Base-by-base conservation (phyloP, 2,329 filamentous ascomycete genomes). In the Diaporthe destruens region DNA sequence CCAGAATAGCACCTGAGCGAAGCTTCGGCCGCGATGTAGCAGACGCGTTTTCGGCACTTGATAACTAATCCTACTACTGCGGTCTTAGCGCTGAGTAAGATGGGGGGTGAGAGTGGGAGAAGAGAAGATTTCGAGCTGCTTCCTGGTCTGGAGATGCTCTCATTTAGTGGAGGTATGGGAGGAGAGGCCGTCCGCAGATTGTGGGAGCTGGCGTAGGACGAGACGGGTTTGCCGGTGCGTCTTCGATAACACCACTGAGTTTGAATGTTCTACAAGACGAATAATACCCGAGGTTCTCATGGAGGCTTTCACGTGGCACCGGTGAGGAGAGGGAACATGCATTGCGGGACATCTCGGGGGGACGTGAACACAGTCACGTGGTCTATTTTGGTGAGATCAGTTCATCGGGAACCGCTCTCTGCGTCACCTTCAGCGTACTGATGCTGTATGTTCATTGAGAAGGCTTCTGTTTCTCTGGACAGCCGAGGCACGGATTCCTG, bases 51-150 rank as follows among this genome's bases (percentile, higher is more conserved):
- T 54, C 6, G 23, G 29, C 6, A n/a, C 11, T 32, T 54, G 51
- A 54, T 3, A 11, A 18, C 16, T 55, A 34, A 18, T 18, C n/a
- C 25, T 34, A 55, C 14, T 34, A 55, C 18, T 32, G 53, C 34
- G 29, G 16, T 55, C 53, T 34, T 55, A 32, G 53, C 32, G 53
- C 53, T 55, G 25, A 55, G 53, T 55, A 9, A 55, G 53, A 55
- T 34, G 18, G 16, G 34, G 0, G 29, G 12, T 55, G 18, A 55
- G 53, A 34, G 29, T 55, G 11, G 1, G 53, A n/a, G 25, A 20
- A 55, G 53, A 20, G 7, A 12, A 11, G 53, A 18, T 32, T 29
- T 2, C 20, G 14, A 34, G 29, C 14, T 34, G 53, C 53, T 55
- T 11, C 34, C 16, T 55, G 6, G 14, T 34, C 14, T 55, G 53